Evolutionary conservation across 2,329 filamentous ascomycete genomes (phyloP).

Genomic region (Fusarium sacchari): DNA sequence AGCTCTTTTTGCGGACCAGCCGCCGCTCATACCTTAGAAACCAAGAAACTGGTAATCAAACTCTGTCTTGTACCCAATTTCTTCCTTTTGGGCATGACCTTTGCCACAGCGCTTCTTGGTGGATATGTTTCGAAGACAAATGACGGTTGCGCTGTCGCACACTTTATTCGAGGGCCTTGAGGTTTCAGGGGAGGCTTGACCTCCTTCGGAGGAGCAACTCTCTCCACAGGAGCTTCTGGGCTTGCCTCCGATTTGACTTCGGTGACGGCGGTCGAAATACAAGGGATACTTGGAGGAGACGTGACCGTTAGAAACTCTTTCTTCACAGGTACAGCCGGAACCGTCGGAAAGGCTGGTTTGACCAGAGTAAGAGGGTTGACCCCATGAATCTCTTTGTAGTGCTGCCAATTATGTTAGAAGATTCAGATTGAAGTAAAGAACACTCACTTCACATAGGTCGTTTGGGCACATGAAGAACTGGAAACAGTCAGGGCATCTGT

Average conservation of each 20-base stretch:
- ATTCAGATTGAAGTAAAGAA: accelerated
- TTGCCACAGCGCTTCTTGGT: neutral
- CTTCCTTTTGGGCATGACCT: accelerated
- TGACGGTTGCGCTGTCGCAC: neutral
- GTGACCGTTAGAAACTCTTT: neutral
- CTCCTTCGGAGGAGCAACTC: neutral
- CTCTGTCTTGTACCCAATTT: neutral
- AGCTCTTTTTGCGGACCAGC: accelerated
- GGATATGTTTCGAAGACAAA: neutral
- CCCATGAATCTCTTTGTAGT: neutral
- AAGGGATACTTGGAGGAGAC: neutral
- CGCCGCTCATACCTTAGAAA: accelerated
- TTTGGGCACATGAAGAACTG: neutral
- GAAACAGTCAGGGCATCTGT: neutral
- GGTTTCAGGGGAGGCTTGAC: accelerated
- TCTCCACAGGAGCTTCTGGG: neutral
- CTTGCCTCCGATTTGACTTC: accelerated
- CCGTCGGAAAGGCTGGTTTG: neutral
- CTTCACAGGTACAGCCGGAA: neutral
- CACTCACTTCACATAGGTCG: neutral
- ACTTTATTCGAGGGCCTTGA: neutral
- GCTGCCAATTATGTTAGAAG: neutral
- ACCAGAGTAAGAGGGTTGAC: neutral
- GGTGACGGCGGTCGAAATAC: accelerated
- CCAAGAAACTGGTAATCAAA: neutral